Percentiles rank a stretch among this genome's conserved stretches.
phyloP scores from a whole-genome alignment of 192 early-diverging fungal genomes.

The Dimargaris verticillata region DNA sequence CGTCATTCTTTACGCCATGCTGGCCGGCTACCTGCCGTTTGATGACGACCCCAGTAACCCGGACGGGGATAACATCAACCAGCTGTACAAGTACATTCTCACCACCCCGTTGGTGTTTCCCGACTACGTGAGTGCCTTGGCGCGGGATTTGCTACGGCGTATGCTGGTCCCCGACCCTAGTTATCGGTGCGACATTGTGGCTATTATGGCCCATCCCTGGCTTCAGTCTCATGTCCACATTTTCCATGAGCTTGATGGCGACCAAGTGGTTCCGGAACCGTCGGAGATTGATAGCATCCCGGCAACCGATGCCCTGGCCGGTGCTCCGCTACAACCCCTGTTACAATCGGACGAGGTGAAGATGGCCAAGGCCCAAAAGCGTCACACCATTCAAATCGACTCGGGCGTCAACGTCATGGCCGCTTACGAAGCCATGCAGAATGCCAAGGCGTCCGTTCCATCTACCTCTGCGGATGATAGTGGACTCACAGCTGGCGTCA shows the following conservation, averaged over 20 bases:
- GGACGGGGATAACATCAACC: constrained; percentile 77
- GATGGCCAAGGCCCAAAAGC: constrained; percentile 17
- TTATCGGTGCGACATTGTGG: constrained; percentile 50
- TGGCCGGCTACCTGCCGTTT: constrained; percentile 75
- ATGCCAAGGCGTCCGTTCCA: constrained; percentile 23
- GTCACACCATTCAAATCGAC: constrained; percentile 43
- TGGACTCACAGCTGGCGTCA: no score
- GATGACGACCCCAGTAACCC: constrained; percentile 83
- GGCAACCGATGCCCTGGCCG: background rate
- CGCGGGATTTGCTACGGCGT: constrained; percentile 60
- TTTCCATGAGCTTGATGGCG: constrained; percentile 24
- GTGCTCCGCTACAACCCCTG: background rate
- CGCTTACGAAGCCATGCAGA: constrained; percentile 11
- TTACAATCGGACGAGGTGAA: background rate
- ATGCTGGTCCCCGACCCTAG: constrained; percentile 88
- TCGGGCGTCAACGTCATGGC: constrained; percentile 16
- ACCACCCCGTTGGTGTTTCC: constrained; percentile 72
- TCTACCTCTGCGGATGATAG: constrained; percentile 23
- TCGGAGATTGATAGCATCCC: background rate
- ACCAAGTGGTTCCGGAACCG: background rate
- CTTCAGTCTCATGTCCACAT: constrained; percentile 33
- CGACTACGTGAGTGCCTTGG: constrained; percentile 57
- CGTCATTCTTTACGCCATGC: constrained; percentile 90
- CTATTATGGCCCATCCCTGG: constrained; percentile 63
- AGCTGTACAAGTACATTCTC: constrained; percentile 71